These are phyloP conservation scores for Penicillium occitanis DNA, from an alignment of 2,329 filamentous ascomycete species.

Conservation along the genomic window DNA sequence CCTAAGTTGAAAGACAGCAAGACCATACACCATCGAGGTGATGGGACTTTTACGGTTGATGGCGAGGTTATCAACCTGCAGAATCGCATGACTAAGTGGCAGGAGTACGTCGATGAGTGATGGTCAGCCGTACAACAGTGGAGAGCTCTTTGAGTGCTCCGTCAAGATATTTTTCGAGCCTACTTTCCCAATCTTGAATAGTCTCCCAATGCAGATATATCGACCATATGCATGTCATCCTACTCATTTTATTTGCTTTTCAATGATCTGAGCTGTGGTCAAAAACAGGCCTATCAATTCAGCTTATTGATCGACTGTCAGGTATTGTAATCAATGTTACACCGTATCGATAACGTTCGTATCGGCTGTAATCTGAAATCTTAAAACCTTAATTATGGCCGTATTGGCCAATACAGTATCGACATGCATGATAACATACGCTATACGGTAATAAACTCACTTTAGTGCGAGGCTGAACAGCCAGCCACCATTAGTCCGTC, in stretches of 20 bases:
- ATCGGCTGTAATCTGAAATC: background rate
- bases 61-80: background rate
- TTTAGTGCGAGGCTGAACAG: slow-evolving; percentile 5
- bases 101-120: slow-evolving; percentile 1
- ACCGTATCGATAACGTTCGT: background rate
- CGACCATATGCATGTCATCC: background rate
- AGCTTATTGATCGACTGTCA: background rate
- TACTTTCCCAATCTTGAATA: background rate
- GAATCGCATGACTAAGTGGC: background rate
- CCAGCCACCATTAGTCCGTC: background rate
- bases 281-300: background rate
- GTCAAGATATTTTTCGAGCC: background rate
- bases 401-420: background rate
- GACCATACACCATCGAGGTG: background rate
- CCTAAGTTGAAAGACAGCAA: background rate
- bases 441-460: slow-evolving; percentile 4
- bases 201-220: background rate
- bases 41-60: slow-evolving; percentile 4
- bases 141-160: background rate
- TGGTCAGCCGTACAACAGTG: background rate
- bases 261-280: background rate
- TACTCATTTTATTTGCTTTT: background rate
- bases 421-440: slow-evolving; percentile 1
- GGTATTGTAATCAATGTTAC: background rate
- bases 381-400: background rate